Conservation (phyloP, 2,329 filamentous ascomycete species). For the Aspergillus clavatus region DNA sequence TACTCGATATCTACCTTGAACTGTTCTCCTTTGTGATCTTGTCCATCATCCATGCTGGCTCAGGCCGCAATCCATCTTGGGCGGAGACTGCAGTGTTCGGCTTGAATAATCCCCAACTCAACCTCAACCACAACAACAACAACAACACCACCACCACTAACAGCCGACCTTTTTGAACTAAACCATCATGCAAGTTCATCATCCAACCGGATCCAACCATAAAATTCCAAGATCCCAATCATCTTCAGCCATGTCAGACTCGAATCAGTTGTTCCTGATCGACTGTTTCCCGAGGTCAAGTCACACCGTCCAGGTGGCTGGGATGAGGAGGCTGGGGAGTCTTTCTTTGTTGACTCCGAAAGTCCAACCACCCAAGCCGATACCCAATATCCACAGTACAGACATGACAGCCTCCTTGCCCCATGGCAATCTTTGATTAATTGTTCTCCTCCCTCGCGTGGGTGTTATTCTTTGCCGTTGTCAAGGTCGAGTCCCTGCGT, state of each 20-base stretch:
- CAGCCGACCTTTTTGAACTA: too few relatives aligned
- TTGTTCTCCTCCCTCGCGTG: constrained; percentile 5
- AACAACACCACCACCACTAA: neutral
- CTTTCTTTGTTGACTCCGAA: constrained; percentile 6
- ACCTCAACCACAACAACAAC: neutral
- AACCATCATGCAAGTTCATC: neutral
- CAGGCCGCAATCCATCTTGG: neutral
- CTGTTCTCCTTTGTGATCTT: neutral
- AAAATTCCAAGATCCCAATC: constrained; percentile 4
- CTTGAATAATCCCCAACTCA: neutral
- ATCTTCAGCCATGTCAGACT: constrained; percentile 8
- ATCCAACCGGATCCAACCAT: neutral
- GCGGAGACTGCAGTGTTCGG: neutral
- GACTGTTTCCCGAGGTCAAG: neutral
- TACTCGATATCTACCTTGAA: too few relatives aligned
- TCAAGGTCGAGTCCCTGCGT: constrained; percentile 5
- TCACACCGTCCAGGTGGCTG: constrained; percentile 15
- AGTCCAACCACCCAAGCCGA: constrained; percentile 13
- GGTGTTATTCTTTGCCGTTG: neutral
- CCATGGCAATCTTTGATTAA: constrained; percentile 1
- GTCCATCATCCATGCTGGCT: neutral
- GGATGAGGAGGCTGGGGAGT: constrained; percentile 15
- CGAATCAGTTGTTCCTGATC: constrained; percentile 5
- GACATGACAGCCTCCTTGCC: neutral
- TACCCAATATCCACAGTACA: constrained; percentile 8